Evolutionary conservation across 2,329 filamentous ascomycete genomes (phyloP).

Genomic region (Paraphoma chrysanthemicola): DNA sequence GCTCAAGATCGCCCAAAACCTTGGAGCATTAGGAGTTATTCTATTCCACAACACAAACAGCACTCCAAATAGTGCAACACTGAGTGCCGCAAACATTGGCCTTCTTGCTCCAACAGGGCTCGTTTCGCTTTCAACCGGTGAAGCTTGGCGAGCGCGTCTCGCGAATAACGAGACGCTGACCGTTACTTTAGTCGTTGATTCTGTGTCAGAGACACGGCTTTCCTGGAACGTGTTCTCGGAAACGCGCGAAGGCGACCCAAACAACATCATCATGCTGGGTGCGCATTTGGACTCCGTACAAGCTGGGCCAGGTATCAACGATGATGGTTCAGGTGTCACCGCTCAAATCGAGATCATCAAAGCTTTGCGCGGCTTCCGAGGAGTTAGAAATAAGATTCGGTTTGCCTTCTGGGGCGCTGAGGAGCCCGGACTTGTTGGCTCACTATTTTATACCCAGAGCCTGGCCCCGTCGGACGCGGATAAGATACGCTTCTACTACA

Average conservation of each 20-base stretch:
- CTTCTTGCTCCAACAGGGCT: too few relatives aligned
- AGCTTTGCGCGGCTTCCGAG: neutral
- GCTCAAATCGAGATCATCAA: neutral
- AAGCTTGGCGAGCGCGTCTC: too few relatives aligned
- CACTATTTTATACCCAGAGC: neutral
- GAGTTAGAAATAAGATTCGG: neutral
- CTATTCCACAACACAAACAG: too few relatives aligned
- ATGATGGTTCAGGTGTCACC: neutral
- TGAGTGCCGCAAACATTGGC: too few relatives aligned
- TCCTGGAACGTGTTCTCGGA: too few relatives aligned
- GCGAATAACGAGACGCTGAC: too few relatives aligned
- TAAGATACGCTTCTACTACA: neutral
- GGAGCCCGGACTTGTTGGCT: neutral
- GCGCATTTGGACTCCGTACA: neutral
- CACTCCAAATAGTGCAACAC: too few relatives aligned
- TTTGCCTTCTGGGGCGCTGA: neutral
- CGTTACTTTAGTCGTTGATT: too few relatives aligned
- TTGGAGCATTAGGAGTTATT: too few relatives aligned
- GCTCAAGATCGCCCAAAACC: too few relatives aligned
- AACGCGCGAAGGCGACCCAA: neutral
- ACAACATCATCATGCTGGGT: neutral
- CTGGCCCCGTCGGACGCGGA: neutral
- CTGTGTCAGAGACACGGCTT: too few relatives aligned
- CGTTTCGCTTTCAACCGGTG: too few relatives aligned
- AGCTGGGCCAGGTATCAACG: neutral